Base-by-base conservation (phyloP, 1,139 yeast genomes). In the Taphrina confusa region DNA sequence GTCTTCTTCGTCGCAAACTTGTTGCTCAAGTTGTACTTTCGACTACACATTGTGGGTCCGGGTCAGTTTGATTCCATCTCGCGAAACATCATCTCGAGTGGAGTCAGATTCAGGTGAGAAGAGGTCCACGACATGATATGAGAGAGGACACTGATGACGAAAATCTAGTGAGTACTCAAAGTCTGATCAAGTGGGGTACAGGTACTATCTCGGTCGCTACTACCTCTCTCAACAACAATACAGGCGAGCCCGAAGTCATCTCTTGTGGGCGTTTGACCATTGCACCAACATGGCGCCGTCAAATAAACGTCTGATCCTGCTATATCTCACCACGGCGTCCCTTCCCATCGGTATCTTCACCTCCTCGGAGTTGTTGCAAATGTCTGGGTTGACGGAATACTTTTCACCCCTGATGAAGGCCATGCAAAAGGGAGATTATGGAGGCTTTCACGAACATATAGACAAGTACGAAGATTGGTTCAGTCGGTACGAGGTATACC, bases 191-290 rank as follows among this genome's bases (percentile, higher is more conserved):
- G 77, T 86, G 3, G 85, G 83, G 66, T 87, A 84, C 70, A 74
- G 92, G 57, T 87, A 77, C 69, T 81, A 83, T 67, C 75, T 86
- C 47, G 90, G 90, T 0, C 78, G 83, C 59, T 87, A 80, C 68
- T 82, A 83, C 67, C 70, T 87, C 55, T 78, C 81, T 45, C 79
- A 81, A 63, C 84, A 83, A 66, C 64, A 65, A 31, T 74, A 84
- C 31, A 72, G 75, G 11, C 78, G 77, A 57, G 81, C 89, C 1
- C 83, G 76, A 66, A 69, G 72, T 27, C 90, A 87, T 68, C 75
- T 88, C 46, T 67, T 73, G 30, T 85, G 90, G 87, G 82, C 91
- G 62, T 80, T 82, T 58, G 62, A 66, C 2, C 74, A 79, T 58
- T 75, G 83, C 57, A 80, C 79, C 1, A 62, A 66, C 3, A 59